Evolutionary conservation across 352 stramenopile genomes (phyloP).

Genomic region (Pythium oligandrum): DNA sequence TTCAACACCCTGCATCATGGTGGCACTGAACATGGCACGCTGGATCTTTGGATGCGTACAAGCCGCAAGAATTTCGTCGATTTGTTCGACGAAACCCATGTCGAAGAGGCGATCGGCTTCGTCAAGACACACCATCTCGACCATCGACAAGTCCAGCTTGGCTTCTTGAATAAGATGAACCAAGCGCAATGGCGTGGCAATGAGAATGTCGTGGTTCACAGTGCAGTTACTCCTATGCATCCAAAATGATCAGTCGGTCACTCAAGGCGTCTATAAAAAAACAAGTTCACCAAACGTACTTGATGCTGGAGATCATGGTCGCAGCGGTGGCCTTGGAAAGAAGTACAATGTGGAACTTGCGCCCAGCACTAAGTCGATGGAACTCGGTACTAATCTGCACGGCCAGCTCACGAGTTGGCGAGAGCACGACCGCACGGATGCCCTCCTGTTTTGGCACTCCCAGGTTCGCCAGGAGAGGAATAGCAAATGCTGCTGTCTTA

Average conservation of each 20-base stretch:
- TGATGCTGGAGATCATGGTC: constrained; percentile 65
- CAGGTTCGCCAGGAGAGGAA: constrained; percentile 91
- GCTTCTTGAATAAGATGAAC: constrained; percentile 88
- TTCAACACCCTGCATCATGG: constrained; percentile 93
- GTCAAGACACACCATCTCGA: constrained; percentile 96
- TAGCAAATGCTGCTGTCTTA: constrained; percentile 98
- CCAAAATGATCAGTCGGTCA: constrained; percentile 11
- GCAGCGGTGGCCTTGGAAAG: constrained; percentile 92
- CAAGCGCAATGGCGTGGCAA: constrained; percentile 95
- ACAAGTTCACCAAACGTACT: constrained; percentile 20
- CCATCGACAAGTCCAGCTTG: constrained; percentile 76
- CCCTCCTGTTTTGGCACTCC: constrained; percentile 43
- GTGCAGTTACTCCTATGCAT: constrained; percentile 53
- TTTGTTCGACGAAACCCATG: constrained; percentile 94
- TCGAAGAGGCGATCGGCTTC: constrained; percentile 99
- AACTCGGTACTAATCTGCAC: constrained; percentile 97
- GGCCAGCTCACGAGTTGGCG: constrained; percentile 96
- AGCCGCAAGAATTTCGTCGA: constrained; percentile 95
- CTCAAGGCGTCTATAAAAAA: not conserved
- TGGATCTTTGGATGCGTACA: constrained; percentile 86
- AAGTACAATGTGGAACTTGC: constrained; percentile 85
- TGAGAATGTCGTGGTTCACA: constrained; percentile 92
- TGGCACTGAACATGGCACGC: constrained; percentile 97
- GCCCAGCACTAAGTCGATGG: constrained; percentile 80
- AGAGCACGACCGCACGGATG: constrained; percentile 93